These are phyloP conservation scores for Xanthoconium purpureum DNA, from an alignment of 768 basidiomycete species.

Conservation along the genomic window DNA sequence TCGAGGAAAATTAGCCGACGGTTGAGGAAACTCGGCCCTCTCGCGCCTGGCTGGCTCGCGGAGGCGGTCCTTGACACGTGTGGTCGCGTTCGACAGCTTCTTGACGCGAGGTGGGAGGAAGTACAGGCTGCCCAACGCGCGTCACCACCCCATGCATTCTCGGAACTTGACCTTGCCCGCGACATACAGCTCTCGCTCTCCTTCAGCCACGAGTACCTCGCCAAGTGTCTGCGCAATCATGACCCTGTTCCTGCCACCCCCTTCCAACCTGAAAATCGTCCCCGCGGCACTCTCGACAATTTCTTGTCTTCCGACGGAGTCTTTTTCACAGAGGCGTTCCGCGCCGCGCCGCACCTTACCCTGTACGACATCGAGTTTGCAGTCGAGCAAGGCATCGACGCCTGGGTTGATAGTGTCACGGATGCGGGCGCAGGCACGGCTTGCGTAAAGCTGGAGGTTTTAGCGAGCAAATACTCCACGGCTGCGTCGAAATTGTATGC, in stretches of 20 bases:
- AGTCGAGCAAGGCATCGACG: conserved; percentile 31
- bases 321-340: conserved; percentile 15
- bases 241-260: no score
- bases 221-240: background rate
- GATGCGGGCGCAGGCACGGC: conserved; percentile 14
- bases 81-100: conserved; percentile 14
- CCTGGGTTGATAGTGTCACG: conserved; percentile 31
- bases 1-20: conserved; percentile 28
- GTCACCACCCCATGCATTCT: conserved; percentile 32
- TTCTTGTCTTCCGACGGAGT: conserved; percentile 12
- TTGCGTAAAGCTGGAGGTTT: conserved; percentile 27
- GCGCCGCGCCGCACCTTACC: conserved; percentile 8
- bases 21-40: conserved; percentile 23
- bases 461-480: conserved; percentile 25
- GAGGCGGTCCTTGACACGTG: conserved; percentile 37
- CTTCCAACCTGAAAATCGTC: background rate
- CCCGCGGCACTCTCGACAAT: conserved; percentile 14
- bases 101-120: conserved; percentile 36
- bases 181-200: conserved; percentile 36
- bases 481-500: conserved; percentile 28
- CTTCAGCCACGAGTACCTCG: conserved; percentile 29
- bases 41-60: conserved; percentile 34
- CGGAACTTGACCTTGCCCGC: conserved; percentile 23
- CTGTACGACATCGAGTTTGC: conserved; percentile 39
- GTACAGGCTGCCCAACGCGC: conserved; percentile 28